Conservation (phyloP, 148 eudicot species). For the Dysphania ambrosioides region DNA sequence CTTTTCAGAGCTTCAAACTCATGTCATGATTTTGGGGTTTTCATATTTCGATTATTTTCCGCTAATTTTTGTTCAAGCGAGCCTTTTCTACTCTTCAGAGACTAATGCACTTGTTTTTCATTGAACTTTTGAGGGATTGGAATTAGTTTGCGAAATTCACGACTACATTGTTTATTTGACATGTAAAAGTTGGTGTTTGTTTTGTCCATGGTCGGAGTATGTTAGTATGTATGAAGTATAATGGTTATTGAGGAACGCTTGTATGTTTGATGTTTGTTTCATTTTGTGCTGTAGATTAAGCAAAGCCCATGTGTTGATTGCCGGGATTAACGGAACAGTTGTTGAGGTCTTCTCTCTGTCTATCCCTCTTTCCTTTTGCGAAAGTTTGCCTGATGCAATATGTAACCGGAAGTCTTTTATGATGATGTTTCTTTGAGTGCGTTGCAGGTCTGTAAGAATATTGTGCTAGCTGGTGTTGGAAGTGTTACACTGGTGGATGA, state of each 20-base stretch:
- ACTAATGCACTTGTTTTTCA: no score
- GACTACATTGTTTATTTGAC: neutral
- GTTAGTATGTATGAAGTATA: neutral
- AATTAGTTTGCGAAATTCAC: neutral
- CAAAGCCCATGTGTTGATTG: conserved; percentile 80
- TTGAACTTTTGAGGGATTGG: no score
- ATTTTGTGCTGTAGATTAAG: conserved; percentile 51
- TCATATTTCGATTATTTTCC: neutral
- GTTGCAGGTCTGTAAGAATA: conserved; percentile 90
- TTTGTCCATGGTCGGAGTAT: neutral
- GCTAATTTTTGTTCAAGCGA: neutral
- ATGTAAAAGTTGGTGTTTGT: neutral
- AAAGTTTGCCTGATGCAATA: neutral
- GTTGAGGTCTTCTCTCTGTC: conserved; percentile 59
- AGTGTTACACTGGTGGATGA: conserved; percentile 82
- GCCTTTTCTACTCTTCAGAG: no score
- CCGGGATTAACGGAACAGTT: conserved; percentile 82
- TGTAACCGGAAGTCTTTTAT: neutral
- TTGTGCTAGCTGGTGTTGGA: conserved; percentile 94
- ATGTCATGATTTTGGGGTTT: neutral
- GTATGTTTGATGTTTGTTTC: conserved; percentile 5
- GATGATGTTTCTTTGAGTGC: conserved; percentile 8
- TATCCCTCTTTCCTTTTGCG: neutral
- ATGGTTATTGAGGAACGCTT: neutral
- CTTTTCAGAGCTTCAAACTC: neutral